These are phyloP conservation scores for Acanthamoeba royreba DNA, from an alignment of 208 protist genomes.

Conservation along the genomic window DNA sequence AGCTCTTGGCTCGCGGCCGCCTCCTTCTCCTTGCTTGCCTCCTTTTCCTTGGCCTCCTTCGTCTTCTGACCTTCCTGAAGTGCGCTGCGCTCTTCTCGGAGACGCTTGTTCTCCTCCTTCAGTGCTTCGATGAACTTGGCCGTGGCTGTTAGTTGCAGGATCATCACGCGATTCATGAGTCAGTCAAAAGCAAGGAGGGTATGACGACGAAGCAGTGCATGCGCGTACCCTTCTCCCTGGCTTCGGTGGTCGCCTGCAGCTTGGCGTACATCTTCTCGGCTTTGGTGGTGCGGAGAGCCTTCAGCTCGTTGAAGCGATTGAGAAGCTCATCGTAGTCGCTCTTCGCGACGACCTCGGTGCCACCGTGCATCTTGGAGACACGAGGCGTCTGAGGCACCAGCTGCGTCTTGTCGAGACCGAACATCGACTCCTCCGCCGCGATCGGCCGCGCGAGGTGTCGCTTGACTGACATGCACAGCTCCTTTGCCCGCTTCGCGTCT, in stretches of 20 bases:
- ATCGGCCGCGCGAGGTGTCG: neutral
- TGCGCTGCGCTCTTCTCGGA: neutral
- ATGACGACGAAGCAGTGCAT: neutral
- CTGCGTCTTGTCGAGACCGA: neutral
- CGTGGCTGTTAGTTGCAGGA: neutral
- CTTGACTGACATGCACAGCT: neutral
- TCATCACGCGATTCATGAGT: neutral
- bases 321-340: conserved; percentile 31
- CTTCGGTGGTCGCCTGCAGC: neutral
- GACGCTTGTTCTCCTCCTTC: neutral
- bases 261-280: conserved; percentile 24
- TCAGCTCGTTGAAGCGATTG: neutral
- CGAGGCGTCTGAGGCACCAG: neutral
- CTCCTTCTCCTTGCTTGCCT: no score
- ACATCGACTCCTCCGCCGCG: neutral
- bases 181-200: neutral
- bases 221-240: neutral
- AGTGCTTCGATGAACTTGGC: neutral
- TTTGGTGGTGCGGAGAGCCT: conserved; percentile 15
- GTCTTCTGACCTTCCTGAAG: neutral
- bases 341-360: conserved; percentile 15
- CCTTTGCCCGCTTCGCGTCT: neutral
- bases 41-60: neutral
- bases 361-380: neutral
- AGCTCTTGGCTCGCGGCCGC: neutral